A percentile compares a stretch with the other conserved stretches of the same genome.
These are phyloP conservation scores for Yamadazyma atmosphaerica DNA, from an alignment of 1,139 yeast species.

Conservation along the genomic window DNA sequence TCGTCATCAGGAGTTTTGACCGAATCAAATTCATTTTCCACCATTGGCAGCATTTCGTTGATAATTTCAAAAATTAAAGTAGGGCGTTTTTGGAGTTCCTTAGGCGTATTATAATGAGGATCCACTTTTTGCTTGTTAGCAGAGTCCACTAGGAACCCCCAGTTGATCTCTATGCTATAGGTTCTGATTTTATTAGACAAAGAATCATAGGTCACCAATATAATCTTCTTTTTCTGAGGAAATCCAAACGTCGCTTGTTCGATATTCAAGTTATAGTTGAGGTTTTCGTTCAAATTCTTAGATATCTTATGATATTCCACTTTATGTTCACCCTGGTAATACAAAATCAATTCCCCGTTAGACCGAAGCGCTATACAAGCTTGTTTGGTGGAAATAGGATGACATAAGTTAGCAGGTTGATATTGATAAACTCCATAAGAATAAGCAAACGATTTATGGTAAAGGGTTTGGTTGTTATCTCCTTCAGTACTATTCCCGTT, in stretches of 20 bases:
- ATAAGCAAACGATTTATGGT: conserved; percentile 27
- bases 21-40: conserved; percentile 13
- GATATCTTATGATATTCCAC: conserved; percentile 51
- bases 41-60: conserved; percentile 31
- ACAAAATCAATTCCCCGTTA: conserved; percentile 59
- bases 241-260: conserved; percentile 63
- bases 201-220: conserved; percentile 50
- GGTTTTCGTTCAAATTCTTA: conserved; percentile 18
- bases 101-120: conserved; percentile 55
- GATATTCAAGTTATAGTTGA: conserved; percentile 21
- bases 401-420: conserved; percentile 62
- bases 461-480: conserved; percentile 5
- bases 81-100: conserved; percentile 31
- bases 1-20: conserved; percentile 14
- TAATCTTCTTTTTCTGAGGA: conserved; percentile 46
- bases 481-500: conserved; percentile 2
- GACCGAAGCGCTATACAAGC: conserved; percentile 69
- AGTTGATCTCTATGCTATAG: conserved; percentile 51
- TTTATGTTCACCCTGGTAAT: conserved; percentile 64
- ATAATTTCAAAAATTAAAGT: conserved; percentile 22
- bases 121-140: conserved; percentile 49
- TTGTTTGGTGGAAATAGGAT: conserved; percentile 68
- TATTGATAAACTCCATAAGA: conserved; percentile 59
- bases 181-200: conserved; percentile 42
- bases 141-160: conserved; percentile 59